A percentile compares a stretch with the other conserved stretches of the same genome.
phyloP scores from a whole-genome alignment of 805 yeast species.

The Lachancea quebecensis region DNA sequence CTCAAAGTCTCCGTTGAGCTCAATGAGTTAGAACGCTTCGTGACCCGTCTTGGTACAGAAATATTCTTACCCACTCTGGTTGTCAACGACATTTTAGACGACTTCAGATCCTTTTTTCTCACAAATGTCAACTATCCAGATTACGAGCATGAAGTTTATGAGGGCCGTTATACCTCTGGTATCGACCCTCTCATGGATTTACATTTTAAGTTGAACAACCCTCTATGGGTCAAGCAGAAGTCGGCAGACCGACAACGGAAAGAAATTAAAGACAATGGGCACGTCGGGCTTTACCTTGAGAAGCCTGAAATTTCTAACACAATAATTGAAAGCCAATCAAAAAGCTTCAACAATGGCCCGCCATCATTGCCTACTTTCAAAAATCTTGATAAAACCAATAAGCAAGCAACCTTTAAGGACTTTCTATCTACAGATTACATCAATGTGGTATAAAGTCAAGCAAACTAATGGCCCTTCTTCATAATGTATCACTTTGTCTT shows the following conservation, averaged over 20 bases:
- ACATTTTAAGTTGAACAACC: conserved; percentile 28
- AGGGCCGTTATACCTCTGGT: conserved; percentile 11
- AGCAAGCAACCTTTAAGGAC: conserved; percentile 37
- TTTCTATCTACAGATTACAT: conserved; percentile 5
- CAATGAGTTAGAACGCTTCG: conserved; percentile 38
- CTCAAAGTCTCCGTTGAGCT: conserved; percentile 42
- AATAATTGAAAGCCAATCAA: conserved; percentile 20
- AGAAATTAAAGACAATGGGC: conserved; percentile 32
- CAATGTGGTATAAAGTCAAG: background rate
- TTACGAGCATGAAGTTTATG: conserved; percentile 20
- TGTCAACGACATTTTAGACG: conserved; percentile 38
- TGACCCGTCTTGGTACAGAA: conserved; percentile 38
- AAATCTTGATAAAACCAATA: conserved; percentile 57
- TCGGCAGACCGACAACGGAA: conserved; percentile 11
- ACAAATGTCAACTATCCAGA: conserved; percentile 26
- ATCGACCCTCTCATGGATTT: conserved; percentile 25
- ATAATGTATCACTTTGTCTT: conserved; percentile 59
- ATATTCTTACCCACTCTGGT: conserved; percentile 43
- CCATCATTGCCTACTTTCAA: conserved; percentile 49
- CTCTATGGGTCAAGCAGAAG: conserved; percentile 19
- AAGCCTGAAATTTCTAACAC: conserved; percentile 40
- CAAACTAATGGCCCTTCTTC: conserved; percentile 5
- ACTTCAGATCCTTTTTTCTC: conserved; percentile 34
- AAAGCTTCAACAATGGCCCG: conserved; percentile 15
- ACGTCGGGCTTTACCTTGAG: conserved; percentile 33